Evolutionary conservation across 2,329 filamentous ascomycete species (phyloP).

Genomic region (Arthrobotrys conoides): DNA sequence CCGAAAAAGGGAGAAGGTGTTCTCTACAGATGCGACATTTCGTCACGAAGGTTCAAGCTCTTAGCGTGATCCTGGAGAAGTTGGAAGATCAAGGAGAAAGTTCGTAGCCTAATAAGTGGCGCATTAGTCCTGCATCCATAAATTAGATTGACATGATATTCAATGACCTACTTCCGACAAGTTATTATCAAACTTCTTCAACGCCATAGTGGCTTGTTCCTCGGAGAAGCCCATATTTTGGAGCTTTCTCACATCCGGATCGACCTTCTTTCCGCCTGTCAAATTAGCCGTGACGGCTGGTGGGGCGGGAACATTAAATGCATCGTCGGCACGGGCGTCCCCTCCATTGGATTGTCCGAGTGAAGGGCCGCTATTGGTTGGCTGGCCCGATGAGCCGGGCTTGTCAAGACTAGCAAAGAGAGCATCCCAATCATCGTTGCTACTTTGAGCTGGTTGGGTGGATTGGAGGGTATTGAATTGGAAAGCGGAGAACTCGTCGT

Average conservation of each 20-base stretch:
- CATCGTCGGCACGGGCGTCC: slow-evolving; percentile 59
- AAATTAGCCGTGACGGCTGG: slow-evolving; percentile 32
- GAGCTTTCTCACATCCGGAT: slow-evolving; percentile 89
- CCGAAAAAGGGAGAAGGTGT: neutral
- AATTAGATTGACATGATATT: neutral
- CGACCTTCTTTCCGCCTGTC: slow-evolving; percentile 71
- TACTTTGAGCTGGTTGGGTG: slow-evolving; percentile 65
- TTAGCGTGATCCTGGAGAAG: slow-evolving; percentile 51
- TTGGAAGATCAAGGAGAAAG: slow-evolving; percentile 55
- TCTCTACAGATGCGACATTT: slow-evolving; percentile 29
- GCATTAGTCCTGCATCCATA: neutral
- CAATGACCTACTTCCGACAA: slow-evolving; percentile 82
- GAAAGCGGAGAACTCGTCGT: slow-evolving; percentile 71
- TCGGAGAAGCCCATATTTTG: slow-evolving; percentile 90
- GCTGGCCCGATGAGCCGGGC: slow-evolving; percentile 74
- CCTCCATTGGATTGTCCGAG: slow-evolving; percentile 61
- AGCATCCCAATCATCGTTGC: slow-evolving; percentile 88
- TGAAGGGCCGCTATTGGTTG: slow-evolving; percentile 66
- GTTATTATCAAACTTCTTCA: slow-evolving; percentile 97
- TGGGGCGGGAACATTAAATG: slow-evolving; percentile 20
- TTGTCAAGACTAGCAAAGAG: slow-evolving; percentile 76
- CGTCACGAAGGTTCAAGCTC: neutral
- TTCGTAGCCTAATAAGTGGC: slow-evolving; percentile 55
- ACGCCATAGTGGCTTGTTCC: slow-evolving; percentile 79
- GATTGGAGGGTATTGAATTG: slow-evolving; percentile 68